These are phyloP conservation scores for Omphalotus guepiniiformis DNA, from an alignment of 768 basidiomycete species.

Conservation along the genomic window DNA sequence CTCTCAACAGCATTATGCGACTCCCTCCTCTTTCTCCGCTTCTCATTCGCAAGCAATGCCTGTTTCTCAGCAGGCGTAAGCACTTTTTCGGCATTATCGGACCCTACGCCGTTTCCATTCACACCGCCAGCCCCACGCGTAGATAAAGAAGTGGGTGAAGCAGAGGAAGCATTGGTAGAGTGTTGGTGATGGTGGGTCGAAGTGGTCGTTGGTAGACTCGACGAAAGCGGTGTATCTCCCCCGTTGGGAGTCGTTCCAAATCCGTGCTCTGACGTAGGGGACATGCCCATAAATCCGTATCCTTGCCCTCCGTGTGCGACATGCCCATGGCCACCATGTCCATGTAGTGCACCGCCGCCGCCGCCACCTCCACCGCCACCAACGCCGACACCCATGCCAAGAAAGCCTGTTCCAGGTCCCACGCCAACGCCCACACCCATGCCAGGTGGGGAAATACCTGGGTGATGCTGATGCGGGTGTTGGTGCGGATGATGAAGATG, in stretches of 20 bases:
- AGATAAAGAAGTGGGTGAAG: too few relatives aligned
- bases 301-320: neutral
- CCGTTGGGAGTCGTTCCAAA: too few relatives aligned
- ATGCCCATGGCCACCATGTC: neutral
- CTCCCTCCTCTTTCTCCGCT: constrained; percentile 75
- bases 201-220: constrained; percentile 1
- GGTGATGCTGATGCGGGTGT: too few relatives aligned
- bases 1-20: constrained; percentile 93
- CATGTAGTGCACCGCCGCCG: neutral
- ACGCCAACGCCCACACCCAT: too few relatives aligned
- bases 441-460: too few relatives aligned
- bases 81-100: neutral
- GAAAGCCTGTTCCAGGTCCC: too few relatives aligned
- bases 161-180: neutral
- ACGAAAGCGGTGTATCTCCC: constrained; percentile 3
- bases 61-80: constrained; percentile 36
- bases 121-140: too few relatives aligned
- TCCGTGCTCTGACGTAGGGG: too few relatives aligned
- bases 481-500: too few relatives aligned
- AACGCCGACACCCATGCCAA: too few relatives aligned
- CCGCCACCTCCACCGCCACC: too few relatives aligned
- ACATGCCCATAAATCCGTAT: neutral
- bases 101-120: neutral
- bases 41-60: constrained; percentile 70
- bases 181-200: neutral